Evolutionary conservation across 345 rosid genomes (phyloP).

Genomic region (Hibiscus syriacus): DNA sequence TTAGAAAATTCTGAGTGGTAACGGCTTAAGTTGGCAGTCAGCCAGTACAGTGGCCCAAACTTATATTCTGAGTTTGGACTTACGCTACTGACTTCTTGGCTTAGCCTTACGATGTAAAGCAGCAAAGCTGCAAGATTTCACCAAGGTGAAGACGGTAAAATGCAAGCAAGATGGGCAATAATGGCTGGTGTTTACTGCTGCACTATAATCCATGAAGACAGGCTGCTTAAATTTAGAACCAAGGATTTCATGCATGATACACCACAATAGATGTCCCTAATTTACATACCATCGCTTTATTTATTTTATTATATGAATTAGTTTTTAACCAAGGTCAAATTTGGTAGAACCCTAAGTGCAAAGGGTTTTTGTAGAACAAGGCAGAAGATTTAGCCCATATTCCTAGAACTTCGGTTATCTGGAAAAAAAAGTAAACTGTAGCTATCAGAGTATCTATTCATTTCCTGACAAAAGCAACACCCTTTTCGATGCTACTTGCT

Average conservation of each 20-base stretch:
- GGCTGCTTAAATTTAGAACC: background rate
- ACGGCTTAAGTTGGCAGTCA: background rate
- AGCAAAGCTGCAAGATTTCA: background rate
- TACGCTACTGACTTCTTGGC: background rate
- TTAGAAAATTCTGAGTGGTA: background rate
- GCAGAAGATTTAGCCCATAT: no score
- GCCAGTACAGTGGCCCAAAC: background rate
- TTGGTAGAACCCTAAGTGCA: no score
- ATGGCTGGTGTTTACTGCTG: background rate
- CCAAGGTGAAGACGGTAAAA: background rate
- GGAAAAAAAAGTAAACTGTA: background rate
- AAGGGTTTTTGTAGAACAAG: no score
- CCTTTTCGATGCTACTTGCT: conserved; percentile 71
- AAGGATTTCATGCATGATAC: no score
- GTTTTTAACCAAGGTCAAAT: no score
- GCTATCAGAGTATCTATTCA: conserved; percentile 16
- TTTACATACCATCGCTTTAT: background rate
- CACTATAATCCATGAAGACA: background rate
- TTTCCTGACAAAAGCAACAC: conserved; percentile 57
- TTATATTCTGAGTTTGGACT: background rate
- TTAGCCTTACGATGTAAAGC: background rate
- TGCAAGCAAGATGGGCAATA: background rate
- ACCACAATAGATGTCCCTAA: background rate
- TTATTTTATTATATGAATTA: no score
- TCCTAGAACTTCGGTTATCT: no score